Conservation (phyloP, 2,329 filamentous ascomycete genomes). For the Verticillium zaregamsianum region DNA sequence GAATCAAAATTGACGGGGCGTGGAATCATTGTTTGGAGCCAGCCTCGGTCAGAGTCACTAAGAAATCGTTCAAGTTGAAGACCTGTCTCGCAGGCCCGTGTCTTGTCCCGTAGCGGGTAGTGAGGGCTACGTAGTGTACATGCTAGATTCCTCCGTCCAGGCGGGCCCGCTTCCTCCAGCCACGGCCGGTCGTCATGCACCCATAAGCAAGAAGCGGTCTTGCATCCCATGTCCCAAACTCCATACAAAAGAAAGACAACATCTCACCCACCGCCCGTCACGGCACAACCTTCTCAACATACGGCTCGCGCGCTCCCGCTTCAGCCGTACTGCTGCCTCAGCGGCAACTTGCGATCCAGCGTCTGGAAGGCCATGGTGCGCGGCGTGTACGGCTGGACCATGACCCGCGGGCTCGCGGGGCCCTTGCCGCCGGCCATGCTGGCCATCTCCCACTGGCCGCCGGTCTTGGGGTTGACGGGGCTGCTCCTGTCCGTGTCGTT, state of each 20-base stretch:
- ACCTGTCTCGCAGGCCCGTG: background rate
- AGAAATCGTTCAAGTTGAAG: background rate
- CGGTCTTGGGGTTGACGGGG: conserved; percentile 28
- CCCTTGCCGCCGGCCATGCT: conserved; percentile 30
- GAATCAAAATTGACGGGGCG: background rate
- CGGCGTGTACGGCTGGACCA: conserved; percentile 52
- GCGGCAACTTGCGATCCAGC: conserved; percentile 53
- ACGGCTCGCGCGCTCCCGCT: background rate
- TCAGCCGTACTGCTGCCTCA: conserved; percentile 31
- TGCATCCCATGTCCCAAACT: background rate
- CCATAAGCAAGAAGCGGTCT: background rate
- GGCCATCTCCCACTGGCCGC: conserved; percentile 56
- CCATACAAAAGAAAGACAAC: background rate
- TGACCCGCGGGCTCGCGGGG: conserved; percentile 27
- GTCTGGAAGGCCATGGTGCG: conserved; percentile 65
- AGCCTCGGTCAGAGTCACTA: background rate
- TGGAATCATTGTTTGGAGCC: background rate
- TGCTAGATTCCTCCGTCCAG: background rate
- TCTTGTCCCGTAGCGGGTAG: background rate
- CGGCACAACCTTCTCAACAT: background rate
- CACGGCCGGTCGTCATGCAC: background rate
- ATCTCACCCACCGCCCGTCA: background rate
- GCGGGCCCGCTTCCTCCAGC: background rate
- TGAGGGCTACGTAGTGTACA: background rate
- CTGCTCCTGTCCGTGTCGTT: conserved; percentile 24